Conservation (phyloP, 345 rosid genomes). For the Salix suchowensis region DNA sequence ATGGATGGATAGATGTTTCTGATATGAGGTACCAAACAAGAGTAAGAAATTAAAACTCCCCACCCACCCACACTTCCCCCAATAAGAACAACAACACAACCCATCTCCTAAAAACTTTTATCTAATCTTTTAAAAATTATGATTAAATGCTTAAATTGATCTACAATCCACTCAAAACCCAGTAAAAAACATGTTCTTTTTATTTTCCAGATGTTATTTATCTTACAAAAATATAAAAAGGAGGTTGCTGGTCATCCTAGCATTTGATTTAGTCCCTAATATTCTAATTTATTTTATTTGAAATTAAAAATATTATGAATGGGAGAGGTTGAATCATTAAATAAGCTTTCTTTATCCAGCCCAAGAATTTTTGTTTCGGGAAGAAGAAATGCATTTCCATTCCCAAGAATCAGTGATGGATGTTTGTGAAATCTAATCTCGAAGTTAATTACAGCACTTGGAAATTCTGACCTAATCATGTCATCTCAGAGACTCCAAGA, state of each 20-base stretch:
- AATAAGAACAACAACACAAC: neutral
- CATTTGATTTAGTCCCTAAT: no score
- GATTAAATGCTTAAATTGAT: no score
- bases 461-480: neutral
- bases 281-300: no score
- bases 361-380: no score
- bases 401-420: neutral
- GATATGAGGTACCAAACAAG: neutral
- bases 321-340: neutral
- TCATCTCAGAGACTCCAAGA: neutral
- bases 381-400: neutral
- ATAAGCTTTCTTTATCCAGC: no score
- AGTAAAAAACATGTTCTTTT: no score
- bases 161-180: no score
- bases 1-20: neutral
- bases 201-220: no score
- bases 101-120: neutral
- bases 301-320: no score
- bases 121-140: no score
- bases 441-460: rapidly evolving
- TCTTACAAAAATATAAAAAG: no score
- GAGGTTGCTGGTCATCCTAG: no score
- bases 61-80: neutral
- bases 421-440: neutral
- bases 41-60: neutral